Evolutionary conservation across 371 early-diverging fungal species (phyloP), one percentile per base, ranked within the genome.

Genomic region (Circinella minor): DNA sequence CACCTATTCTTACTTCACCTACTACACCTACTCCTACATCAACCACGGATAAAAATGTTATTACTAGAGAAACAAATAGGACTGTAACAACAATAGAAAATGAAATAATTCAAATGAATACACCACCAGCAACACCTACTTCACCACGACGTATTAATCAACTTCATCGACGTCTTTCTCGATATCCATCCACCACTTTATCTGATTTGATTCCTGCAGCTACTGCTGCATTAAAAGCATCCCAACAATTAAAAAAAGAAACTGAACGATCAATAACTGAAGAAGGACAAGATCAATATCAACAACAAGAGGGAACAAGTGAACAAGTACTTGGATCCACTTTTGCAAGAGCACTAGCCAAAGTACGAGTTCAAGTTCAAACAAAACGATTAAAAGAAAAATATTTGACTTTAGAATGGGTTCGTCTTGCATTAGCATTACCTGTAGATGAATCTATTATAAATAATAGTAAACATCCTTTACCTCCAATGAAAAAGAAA

Each of bases 331-430:
- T 46, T 36, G 68, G 71, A 57, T 73, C 81, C 13, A 49, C 80
- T 0, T 76, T 84, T 55, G 75, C 79, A 1, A 74, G 81, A 20
- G 81, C 83, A 18, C 55, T 85, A 38, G 71, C 78, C 48, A 81
- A 75, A 63, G 81, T 82, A 4, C 77, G 71, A 59, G 36, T 76
- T 47, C 83, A 82, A 57, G 65, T 85, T 9, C 73, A 81, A 38
- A 77, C 81, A 13, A 76, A 75, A 18, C 67, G 80, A 37, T 63
- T 85, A 10, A 82, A 82, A 69, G 80, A 81, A 75, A 74, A 68
- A 47, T 79, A 80, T 47, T 68, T 85, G 14, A 70, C 68, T 7
- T 77, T 78, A 27, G 85, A 85, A 68, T 85, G 85, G 85, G 80
- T 80, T n/a, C 71, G 83, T 38, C 63, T 85, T 1, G 82, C 83